Evolutionary conservation across 1,139 yeast species (phyloP), one percentile per base, ranked within the genome.

Genomic region (Geotrichum citri-aurantii): DNA sequence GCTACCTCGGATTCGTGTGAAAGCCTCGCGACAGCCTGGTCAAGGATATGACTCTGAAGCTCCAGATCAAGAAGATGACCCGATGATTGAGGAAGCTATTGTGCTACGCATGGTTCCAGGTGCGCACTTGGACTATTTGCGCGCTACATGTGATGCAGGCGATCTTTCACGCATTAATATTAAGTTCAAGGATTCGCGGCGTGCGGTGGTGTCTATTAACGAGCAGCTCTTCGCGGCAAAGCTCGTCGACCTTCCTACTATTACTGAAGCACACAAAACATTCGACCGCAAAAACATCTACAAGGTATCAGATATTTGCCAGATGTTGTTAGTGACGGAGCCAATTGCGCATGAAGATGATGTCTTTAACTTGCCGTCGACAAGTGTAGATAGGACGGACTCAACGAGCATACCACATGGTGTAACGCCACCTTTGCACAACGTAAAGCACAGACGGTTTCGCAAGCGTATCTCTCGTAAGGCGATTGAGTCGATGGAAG

Each of bases 11-110:
- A 84, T 90, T 57, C 76, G 95, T 62, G 84, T 92, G 59, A 90
- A 89, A 68, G 95, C 96, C 0, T 86, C 89, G 0, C 75, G 96
- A 64, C 80, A 87, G 10, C 95, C 96, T 0, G 97, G 97, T 1
- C 97, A 92, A 66, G 98, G 98, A 0, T 93, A 93, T 71, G 99
- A 93, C 69, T 88, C 97, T 1, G 99, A 93, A 68, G 98, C 96
- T 11, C 96, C 97, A 1, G 98, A 93, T 66, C 76, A 90, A 50
- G 99, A 93, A 70, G 97, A 91, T 61, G 98, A 93, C 68, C 99
- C 99, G 0, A 75, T 90, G 64, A 77, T 91, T 27, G 98, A 93
- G 69, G 95, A 88, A 64, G 97, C 95, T 0, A 80, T 93, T 2
- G 77, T 91, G 1, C 72, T 93, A 54, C 78, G 99, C 55, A 86